Conservation (phyloP, 1,284 basidiomycete genomes). For the Cryptococcus hybrid region DNA sequence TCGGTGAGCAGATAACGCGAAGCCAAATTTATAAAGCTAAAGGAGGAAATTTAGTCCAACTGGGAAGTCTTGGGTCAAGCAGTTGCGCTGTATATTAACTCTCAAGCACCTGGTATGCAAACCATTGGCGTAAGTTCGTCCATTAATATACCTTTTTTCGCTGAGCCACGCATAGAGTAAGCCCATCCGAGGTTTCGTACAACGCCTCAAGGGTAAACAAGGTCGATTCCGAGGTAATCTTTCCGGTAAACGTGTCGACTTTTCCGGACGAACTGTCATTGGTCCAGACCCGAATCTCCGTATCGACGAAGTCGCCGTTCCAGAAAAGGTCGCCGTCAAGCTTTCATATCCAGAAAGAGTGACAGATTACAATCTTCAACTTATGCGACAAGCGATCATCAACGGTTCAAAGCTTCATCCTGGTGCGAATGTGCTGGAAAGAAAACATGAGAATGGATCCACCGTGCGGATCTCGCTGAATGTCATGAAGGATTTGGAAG, state of each 20-base stretch:
- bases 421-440: conserved; percentile 92
- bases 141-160: background rate
- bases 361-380: conserved; percentile 84
- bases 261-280: conserved; percentile 97
- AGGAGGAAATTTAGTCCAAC: conserved; percentile 60
- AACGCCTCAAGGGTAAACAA: conserved; percentile 97
- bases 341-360: conserved; percentile 97
- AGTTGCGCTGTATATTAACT: conserved; percentile 98
- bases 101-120: conserved; percentile 90
- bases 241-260: conserved; percentile 98
- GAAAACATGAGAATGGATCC: conserved; percentile 43
- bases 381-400: conserved; percentile 71
- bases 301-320: conserved; percentile 97
- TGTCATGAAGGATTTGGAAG: conserved; percentile 39
- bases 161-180: conserved; percentile 56
- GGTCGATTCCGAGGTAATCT: conserved; percentile 98
- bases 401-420: conserved; percentile 93
- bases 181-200: conserved; percentile 95
- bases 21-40: no score
- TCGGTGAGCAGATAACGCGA: conserved; percentile 60
- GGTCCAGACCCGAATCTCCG: conserved; percentile 97
- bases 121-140: conserved; percentile 55
- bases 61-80: conserved; percentile 97
- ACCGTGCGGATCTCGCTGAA: conserved; percentile 29
- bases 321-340: conserved; percentile 92